Conservation (phyloP, 2,329 filamentous ascomycete species). For the Plectosphaerella cucumerina region DNA sequence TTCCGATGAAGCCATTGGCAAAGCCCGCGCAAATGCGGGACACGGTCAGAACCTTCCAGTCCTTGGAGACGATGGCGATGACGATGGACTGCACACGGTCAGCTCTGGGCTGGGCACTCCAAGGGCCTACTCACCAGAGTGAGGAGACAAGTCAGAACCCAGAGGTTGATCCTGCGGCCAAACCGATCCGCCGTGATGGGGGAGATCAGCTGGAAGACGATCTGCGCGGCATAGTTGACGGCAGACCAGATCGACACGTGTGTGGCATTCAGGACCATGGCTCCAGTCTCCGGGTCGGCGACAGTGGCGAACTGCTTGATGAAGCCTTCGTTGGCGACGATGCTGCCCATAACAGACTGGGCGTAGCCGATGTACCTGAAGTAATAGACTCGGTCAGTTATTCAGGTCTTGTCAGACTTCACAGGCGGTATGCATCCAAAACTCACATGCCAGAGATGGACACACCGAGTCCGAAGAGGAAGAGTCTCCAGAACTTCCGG, state of each 20-base stretch:
- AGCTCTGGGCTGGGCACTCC: background rate
- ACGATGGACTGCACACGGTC: background rate
- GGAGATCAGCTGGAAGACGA: background rate
- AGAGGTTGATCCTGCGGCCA: background rate
- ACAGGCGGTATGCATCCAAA: too few relatives aligned
- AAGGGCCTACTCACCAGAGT: background rate
- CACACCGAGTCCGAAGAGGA: background rate
- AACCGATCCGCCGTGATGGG: background rate
- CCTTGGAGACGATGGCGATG: background rate
- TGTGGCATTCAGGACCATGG: background rate
- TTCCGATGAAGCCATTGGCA: background rate
- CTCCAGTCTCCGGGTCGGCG: background rate
- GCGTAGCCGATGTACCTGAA: conserved; percentile 1
- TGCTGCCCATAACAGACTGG: background rate
- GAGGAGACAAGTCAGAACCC: background rate
- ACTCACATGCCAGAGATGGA: background rate
- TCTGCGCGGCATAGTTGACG: background rate
- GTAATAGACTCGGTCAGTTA: background rate
- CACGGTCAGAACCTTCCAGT: background rate
- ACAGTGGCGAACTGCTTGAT: conserved; percentile 4
- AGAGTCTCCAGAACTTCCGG: background rate
- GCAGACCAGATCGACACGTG: background rate
- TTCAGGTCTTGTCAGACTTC: too few relatives aligned
- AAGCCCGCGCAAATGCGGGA: background rate
- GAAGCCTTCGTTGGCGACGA: conserved; percentile 4